Base-by-base conservation (phyloP, 2,329 filamentous ascomycete genomes). In the Fusarium chuoi region DNA sequence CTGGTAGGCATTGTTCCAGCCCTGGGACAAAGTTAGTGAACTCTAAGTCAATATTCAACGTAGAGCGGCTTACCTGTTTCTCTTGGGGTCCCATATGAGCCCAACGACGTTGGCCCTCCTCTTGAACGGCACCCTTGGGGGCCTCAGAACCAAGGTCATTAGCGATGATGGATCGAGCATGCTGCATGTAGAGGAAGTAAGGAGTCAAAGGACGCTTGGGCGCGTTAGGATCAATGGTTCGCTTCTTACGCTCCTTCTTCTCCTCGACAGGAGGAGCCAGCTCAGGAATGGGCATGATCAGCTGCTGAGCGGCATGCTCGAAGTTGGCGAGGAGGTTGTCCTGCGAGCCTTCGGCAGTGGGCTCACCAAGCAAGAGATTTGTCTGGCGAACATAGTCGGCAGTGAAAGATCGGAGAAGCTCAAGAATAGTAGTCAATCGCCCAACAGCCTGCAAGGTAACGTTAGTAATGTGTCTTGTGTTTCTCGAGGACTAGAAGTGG, bases 161-260 rank as follows among this genome's bases (percentile, higher is more conserved):
- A 65, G 93, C 92, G 77, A 98, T 96, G 81, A 94, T 92, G 58
- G 91, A 89, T 56, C 96, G 93, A 74, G 94, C 94, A 74, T 93
- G 92, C 82, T 97, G 93, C 88, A 97, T 94, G 86, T 95, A 98
- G 70, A 98, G 87, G 87, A 98, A 98, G 87, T 97, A 98, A 6
- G 96, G 95, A 11, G 96, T 98, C 80, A 98, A 84, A 14, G 96
- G 95, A 57, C 95, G 91, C 89, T 98, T 98, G 68, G 96, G 96
- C 12, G 95, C 95, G 82, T 98, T 97, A 76, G 95, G 95, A 82
- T 98, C 96, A 79, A 93, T 91, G 46, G 91, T 91, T 70, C 92
- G 90, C 87, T 95, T 95, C 89, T 96, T 96, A 83, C 93, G 92
- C 88, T 96, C 95, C 88, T 95, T 95, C 89, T 94, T 93, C 82